Conservation (phyloP, 305 asterid genomes). For the Fraxinus sp. region DNA sequence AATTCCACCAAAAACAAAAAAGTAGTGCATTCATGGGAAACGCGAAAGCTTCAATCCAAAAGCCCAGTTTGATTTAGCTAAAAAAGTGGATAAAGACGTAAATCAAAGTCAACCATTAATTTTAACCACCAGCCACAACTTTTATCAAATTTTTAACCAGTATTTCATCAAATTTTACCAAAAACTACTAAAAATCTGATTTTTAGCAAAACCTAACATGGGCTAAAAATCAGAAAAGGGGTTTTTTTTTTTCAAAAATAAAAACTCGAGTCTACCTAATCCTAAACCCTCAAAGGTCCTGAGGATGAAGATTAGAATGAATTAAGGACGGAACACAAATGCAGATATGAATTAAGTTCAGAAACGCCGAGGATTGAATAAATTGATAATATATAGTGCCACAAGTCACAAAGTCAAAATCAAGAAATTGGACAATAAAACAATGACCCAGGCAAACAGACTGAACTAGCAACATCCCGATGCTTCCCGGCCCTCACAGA, state of each 20-base stretch:
- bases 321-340: not conserved
- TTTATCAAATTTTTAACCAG: not conserved
- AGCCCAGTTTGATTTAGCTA: not conserved
- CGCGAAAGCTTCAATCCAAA: not conserved
- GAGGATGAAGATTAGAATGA: not conserved
- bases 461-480: not conserved
- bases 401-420: not conserved
- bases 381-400: not conserved
- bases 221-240: not conserved
- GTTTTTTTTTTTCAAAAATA: not conserved
- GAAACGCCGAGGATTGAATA: not conserved
- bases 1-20: not conserved
- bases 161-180: not conserved
- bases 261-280: not conserved
- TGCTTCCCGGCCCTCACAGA: not conserved
- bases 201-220: not conserved
- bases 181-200: not conserved
- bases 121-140: not conserved
- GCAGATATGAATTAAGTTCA: not conserved
- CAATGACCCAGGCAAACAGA: not conserved
- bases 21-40: not conserved
- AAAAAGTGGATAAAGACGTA: no score
- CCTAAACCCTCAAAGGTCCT: not conserved
- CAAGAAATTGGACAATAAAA: not conserved
- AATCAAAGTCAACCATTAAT: not conserved